A percentile compares a stretch with the other conserved stretches of the same genome.
phyloP scores from a whole-genome alignment of 1,284 basidiomycete genomes.

The Puccinia brachypodii region DNA sequence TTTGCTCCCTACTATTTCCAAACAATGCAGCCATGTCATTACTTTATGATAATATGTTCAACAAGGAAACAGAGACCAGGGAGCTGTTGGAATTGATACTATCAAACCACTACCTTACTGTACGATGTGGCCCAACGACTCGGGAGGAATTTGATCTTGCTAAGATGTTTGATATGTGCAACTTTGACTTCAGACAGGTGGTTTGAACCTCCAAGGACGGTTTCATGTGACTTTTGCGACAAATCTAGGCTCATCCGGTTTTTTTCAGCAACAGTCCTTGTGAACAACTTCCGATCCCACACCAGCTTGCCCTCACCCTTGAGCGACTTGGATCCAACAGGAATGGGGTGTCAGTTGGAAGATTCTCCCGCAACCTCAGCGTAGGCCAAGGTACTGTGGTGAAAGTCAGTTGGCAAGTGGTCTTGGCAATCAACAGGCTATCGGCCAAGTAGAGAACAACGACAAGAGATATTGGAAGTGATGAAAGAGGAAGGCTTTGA shows the following conservation, averaged over 20 bases:
- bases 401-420: background rate
- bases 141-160: background rate
- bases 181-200: background rate
- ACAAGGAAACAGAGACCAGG: background rate
- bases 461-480: background rate
- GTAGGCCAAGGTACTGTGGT: background rate
- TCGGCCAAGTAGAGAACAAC: background rate
- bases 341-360: background rate
- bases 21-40: background rate
- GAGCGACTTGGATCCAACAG: conserved; percentile 13
- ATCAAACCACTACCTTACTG: background rate
- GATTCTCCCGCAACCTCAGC: background rate
- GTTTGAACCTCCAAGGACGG: background rate
- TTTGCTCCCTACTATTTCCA: background rate
- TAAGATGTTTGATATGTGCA: background rate
- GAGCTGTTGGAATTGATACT: background rate
- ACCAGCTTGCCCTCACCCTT: no score
- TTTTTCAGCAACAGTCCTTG: background rate
- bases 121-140: background rate
- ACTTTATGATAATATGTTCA: background rate
- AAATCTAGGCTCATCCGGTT: background rate
- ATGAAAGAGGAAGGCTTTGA: no score
- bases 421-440: background rate
- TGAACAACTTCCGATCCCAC: background rate
- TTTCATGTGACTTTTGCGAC: background rate